These are phyloP conservation scores for Conringia planisiliqua DNA, from an alignment of 345 rosid species.

Conservation along the genomic window DNA sequence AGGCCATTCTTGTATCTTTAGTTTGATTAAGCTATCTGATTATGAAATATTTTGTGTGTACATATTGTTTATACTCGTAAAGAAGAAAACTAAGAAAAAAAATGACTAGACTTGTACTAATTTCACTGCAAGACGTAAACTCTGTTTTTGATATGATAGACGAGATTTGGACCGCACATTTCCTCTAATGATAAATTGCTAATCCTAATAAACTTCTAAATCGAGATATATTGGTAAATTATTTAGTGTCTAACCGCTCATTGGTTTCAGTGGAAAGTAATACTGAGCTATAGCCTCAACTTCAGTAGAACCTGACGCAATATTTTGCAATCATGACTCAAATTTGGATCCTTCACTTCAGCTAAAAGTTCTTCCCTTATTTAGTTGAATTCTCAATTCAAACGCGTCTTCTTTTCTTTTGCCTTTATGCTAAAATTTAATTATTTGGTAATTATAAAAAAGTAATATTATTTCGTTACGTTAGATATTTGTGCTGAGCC, in stretches of 20 bases:
- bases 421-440: not conserved
- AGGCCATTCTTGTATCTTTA: not conserved
- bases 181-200: not conserved
- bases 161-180: not conserved
- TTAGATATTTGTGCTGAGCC: not conserved
- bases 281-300: not conserved
- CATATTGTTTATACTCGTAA: not conserved
- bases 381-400: not conserved
- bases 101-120: not conserved
- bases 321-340: not conserved
- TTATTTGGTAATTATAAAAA: not conserved
- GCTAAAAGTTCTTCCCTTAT: not conserved
- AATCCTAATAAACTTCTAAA: not conserved
- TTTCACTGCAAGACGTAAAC: constrained; percentile 3
- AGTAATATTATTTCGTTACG: not conserved
- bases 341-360: not conserved
- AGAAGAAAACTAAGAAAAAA: constrained; percentile 1
- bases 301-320: not conserved
- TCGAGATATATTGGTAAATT: not conserved
- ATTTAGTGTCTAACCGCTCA: not conserved
- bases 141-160: constrained; percentile 10
- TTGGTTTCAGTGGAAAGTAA: not conserved
- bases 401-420: not conserved
- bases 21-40: constrained; percentile 11
- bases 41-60: constrained; percentile 4